These are phyloP conservation scores for Pseudogymnoascus sp. DNA, from an alignment of 2,329 filamentous ascomycete genomes.

Conservation along the genomic window DNA sequence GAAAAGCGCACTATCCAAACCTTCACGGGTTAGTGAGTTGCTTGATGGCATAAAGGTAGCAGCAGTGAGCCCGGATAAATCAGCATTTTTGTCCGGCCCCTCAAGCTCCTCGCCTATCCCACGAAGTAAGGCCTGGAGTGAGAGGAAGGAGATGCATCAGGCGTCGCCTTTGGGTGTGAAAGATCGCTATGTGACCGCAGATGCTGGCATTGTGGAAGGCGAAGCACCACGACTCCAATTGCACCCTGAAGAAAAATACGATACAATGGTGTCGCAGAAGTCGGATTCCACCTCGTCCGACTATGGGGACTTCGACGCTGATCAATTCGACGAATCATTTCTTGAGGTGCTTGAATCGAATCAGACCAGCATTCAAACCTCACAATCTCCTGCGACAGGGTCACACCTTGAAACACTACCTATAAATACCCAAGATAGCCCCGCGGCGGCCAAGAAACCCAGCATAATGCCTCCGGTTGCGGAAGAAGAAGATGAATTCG, in stretches of 20 bases:
- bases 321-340: constrained; percentile 31
- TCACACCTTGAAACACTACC: not conserved
- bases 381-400: constrained; percentile 7
- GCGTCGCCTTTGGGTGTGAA: constrained; percentile 15
- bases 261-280: not conserved
- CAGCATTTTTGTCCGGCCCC: constrained; percentile 16
- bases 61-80: constrained; percentile 14
- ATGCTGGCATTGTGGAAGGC: constrained; percentile 29
- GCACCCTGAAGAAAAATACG: not conserved
- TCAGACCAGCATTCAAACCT: constrained; percentile 18
- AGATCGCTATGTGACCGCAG: constrained; percentile 39
- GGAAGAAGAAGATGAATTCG: constrained; percentile 48
- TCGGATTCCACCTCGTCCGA: constrained; percentile 20
- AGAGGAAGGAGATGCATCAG: not conserved
- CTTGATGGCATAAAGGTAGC: constrained; percentile 56
- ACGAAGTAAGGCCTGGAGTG: not conserved
- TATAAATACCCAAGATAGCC: not conserved
- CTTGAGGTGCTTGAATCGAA: constrained; percentile 46
- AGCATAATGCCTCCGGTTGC: not conserved
- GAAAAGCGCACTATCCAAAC: constrained; percentile 44
- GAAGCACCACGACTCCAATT: constrained; percentile 4
- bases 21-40: constrained; percentile 45
- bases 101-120: constrained; percentile 34
- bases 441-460: not conserved
- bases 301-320: constrained; percentile 44